Evolutionary conservation across 192 early-diverging fungal genomes (phyloP).

Genomic region (Backusella mclennaniae): DNA sequence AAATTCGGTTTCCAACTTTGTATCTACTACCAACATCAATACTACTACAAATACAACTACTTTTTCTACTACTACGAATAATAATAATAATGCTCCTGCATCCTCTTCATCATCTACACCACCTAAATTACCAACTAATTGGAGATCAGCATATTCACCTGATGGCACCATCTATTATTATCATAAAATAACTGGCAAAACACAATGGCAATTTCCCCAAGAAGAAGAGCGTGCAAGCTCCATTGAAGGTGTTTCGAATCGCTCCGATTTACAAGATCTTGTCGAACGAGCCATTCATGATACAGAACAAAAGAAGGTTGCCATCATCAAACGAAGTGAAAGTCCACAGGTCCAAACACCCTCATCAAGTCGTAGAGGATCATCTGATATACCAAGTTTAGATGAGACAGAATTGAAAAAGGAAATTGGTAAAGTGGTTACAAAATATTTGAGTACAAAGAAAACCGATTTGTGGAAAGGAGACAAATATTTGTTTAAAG

Average conservation of each 20-base stretch:
- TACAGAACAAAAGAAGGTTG: constrained; percentile 15
- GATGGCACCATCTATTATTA: constrained; percentile 53
- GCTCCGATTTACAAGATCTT: constrained; percentile 19
- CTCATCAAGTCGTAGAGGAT: not conserved
- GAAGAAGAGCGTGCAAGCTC: constrained; percentile 25
- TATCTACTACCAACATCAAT: not conserved
- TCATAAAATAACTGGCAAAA: constrained; percentile 46
- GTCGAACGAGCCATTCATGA: constrained; percentile 26
- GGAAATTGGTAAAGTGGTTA: constrained; percentile 30
- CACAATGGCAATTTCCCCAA: constrained; percentile 52
- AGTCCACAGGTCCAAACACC: constrained; percentile 18
- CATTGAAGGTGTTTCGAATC: constrained; percentile 19
- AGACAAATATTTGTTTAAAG: constrained; percentile 48
- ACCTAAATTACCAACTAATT: constrained; percentile 44
- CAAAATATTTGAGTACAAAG: constrained; percentile 41
- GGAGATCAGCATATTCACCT: constrained; percentile 41
- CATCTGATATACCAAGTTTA: not conserved
- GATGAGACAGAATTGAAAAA: constrained; percentile 33
- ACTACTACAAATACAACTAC: not conserved
- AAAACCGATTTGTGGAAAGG: constrained; percentile 42
- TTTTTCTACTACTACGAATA: not conserved
- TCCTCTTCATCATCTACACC: not conserved
- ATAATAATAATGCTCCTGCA: not conserved
- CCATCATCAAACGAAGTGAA: not conserved
- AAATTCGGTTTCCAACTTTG: not conserved